phyloP scores from a whole-genome alignment of 2,329 filamentous ascomycete species.

The Trichoderma asperellum region DNA sequence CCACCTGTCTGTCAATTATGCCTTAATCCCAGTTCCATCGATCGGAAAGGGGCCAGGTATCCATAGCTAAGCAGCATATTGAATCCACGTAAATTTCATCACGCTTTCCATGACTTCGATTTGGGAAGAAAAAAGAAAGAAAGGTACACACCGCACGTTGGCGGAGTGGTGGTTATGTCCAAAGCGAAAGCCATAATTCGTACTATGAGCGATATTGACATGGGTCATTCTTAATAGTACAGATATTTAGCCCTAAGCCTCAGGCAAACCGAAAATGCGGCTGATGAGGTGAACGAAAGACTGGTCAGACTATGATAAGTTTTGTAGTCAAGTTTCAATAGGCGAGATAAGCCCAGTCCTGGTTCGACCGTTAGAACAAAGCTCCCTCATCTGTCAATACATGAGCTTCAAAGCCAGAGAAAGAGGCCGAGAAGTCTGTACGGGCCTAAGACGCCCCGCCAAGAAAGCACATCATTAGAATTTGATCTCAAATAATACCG shows the following conservation, averaged over 20 bases:
- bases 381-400: not conserved
- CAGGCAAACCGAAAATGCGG: constrained; percentile 9
- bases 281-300: not conserved
- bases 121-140: not conserved
- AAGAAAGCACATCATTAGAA: not conserved
- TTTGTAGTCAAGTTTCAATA: constrained; percentile 1
- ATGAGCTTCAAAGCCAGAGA: not conserved
- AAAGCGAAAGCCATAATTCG: not conserved
- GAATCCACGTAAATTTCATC: not conserved
- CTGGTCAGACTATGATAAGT: not conserved
- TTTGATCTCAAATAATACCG: not conserved
- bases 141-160: not conserved
- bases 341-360: constrained; percentile 2
- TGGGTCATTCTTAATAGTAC: not conserved
- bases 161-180: not conserved
- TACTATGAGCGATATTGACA: not conserved
- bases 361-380: not conserved
- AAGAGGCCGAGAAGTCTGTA: not conserved
- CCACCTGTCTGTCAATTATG: constrained; percentile 2
- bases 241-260: not conserved
- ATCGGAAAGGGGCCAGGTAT: not conserved
- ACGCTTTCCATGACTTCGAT: not conserved
- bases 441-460: not conserved
- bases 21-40: not conserved
- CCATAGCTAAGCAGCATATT: not conserved